These are phyloP conservation scores for Zymoseptoria tritici DNA, from an alignment of 2,329 filamentous ascomycete species.

Conservation along the genomic window DNA sequence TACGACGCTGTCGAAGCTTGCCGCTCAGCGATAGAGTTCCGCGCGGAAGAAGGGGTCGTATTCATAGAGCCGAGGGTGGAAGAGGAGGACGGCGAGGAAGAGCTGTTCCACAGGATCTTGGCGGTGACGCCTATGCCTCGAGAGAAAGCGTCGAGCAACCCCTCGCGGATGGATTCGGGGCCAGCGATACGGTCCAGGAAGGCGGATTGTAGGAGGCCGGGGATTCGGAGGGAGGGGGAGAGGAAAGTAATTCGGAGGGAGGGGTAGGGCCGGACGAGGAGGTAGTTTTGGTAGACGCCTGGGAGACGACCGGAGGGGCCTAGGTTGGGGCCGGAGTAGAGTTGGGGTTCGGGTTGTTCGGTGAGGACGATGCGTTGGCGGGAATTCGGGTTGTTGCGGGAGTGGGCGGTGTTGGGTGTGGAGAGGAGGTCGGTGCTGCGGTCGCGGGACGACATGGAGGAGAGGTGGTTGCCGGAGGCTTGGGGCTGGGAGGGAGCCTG, in stretches of 20 bases:
- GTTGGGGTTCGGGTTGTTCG: slow-evolving; percentile 12
- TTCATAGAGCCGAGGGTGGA: not conserved
- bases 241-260: slow-evolving; percentile 62
- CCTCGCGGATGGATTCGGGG: slow-evolving; percentile 30
- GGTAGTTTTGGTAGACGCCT: slow-evolving; percentile 42
- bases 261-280: slow-evolving; percentile 60
- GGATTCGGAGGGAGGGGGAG: slow-evolving; percentile 58
- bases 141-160: slow-evolving; percentile 33
- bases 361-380: not conserved
- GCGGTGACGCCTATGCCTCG: slow-evolving; percentile 37
- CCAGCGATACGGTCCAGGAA: slow-evolving; percentile 39
- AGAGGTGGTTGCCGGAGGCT: not conserved
- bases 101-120: slow-evolving; percentile 35
- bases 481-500: not conserved
- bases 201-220: slow-evolving; percentile 52
- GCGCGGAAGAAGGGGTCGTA: not conserved
- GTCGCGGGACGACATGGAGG: not conserved
- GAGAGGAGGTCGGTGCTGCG: not conserved
- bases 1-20: not conserved
- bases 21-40: not conserved
- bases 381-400: not conserved
- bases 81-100: slow-evolving; percentile 1
- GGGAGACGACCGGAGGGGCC: slow-evolving; percentile 30
- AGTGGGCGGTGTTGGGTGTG: not conserved
- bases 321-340: slow-evolving; percentile 27